Percentiles rank a stretch among this genome's conserved stretches.
These are phyloP conservation scores for Xylariomycetidae sp. DNA, from an alignment of 2,329 filamentous ascomycete genomes.

Conservation along the genomic window DNA sequence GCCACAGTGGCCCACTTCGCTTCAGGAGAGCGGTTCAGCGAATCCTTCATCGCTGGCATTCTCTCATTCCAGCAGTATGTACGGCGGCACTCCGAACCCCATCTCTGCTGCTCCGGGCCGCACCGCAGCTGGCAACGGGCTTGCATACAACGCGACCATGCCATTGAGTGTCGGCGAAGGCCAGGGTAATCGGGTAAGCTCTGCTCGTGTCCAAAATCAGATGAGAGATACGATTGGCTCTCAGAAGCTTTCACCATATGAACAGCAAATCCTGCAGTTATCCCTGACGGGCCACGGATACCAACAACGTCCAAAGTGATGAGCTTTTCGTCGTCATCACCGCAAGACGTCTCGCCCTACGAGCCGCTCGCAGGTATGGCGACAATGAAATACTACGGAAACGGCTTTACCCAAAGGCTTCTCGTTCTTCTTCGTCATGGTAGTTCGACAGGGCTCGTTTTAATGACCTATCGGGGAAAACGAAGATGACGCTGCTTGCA, in stretches of 20 bases:
- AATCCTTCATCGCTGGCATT: conserved; percentile 32
- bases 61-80: conserved; percentile 47
- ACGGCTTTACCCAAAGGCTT: too few relatives aligned
- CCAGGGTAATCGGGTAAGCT: conserved; percentile 18
- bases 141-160: conserved; percentile 21
- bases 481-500: too few relatives aligned
- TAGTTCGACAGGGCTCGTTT: too few relatives aligned
- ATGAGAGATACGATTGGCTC: conserved; percentile 15
- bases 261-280: conserved; percentile 18
- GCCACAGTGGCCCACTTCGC: conserved; percentile 17
- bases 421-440: too few relatives aligned
- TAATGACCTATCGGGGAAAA: too few relatives aligned
- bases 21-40: conserved; percentile 9
- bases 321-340: too few relatives aligned
- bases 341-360: too few relatives aligned
- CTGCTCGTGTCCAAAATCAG: conserved; percentile 23
- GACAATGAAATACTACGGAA: too few relatives aligned
- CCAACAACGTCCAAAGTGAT: conserved; percentile 20
- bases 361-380: too few relatives aligned
- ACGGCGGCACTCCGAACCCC: conserved; percentile 44
- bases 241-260: conserved; percentile 16
- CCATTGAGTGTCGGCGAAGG: conserved; percentile 21
- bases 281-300: conserved; percentile 18
- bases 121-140: conserved; percentile 20
- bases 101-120: too few relatives aligned